These are phyloP conservation scores for Macadamia integrifolia DNA, from an alignment of 164 flowering plant genomes.

Conservation along the genomic window DNA sequence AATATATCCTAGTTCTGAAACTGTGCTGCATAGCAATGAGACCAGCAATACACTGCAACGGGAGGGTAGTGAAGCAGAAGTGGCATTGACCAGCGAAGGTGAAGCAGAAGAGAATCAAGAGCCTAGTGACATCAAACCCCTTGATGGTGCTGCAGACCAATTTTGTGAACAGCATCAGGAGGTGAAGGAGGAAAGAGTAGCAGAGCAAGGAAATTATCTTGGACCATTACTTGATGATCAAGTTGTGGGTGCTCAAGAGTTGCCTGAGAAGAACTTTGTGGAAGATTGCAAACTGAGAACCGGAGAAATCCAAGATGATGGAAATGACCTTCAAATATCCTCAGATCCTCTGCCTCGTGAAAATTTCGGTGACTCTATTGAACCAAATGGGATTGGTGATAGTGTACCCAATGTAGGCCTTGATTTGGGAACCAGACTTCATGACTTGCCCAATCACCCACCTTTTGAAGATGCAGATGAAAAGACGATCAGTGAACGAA, in stretches of 20 bases:
- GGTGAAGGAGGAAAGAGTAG: slow-evolving; percentile 3
- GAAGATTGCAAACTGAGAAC: slow-evolving; percentile 8
- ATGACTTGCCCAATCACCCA: slow-evolving; percentile 4
- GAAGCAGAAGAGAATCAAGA: slow-evolving; percentile 6
- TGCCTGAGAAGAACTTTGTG: not conserved
- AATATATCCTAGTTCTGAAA: slow-evolving; percentile 13
- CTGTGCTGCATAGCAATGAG: slow-evolving; percentile 7
- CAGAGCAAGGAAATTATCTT: slow-evolving; percentile 9
- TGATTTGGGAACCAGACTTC: not conserved
- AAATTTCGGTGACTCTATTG: slow-evolving; percentile 1
- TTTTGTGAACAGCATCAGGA: slow-evolving; percentile 1
- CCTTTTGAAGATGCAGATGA: not conserved
- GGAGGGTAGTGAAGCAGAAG: slow-evolving; percentile 12
- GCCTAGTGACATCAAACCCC: slow-evolving; percentile 3
- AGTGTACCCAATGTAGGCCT: not conserved
- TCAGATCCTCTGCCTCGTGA: slow-evolving; percentile 6
- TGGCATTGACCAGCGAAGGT: not conserved
- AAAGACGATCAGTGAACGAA: not conserved
- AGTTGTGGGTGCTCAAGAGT: slow-evolving; percentile 7
- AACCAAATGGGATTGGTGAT: not conserved
- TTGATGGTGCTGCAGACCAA: slow-evolving; percentile 1
- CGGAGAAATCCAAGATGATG: not conserved
- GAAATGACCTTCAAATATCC: not conserved
- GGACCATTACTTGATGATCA: not conserved
- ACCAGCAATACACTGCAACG: slow-evolving; percentile 8